Conservation (phyloP, 352 stramenopile species). For the Phytophthora pseudosyringae region DNA sequence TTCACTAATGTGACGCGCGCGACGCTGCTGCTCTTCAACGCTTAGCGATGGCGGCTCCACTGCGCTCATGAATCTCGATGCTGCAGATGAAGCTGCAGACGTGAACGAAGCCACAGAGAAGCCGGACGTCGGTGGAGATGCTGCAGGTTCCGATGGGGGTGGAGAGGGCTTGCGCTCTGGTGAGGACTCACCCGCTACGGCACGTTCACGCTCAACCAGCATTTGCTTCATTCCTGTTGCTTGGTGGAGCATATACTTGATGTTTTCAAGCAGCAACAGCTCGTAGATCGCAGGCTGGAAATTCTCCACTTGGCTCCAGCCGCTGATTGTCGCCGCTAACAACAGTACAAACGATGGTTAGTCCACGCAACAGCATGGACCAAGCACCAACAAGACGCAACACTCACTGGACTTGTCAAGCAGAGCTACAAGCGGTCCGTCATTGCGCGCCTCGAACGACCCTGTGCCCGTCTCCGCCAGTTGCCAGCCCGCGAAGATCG, state of each 20-base stretch:
- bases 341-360: slow-evolving; percentile 10
- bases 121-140: slow-evolving; percentile 19
- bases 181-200: slow-evolving; percentile 26
- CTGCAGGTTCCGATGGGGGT: slow-evolving; percentile 17
- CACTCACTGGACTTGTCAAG: slow-evolving; percentile 59
- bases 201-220: slow-evolving; percentile 49
- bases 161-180: slow-evolving; percentile 22
- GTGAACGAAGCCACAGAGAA: slow-evolving; percentile 47
- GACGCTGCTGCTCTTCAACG: slow-evolving; percentile 47
- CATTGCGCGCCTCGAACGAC: slow-evolving; percentile 23
- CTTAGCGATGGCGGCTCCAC: slow-evolving; percentile 42
- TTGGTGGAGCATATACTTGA: slow-evolving; percentile 73
- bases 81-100: slow-evolving; percentile 43
- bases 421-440: slow-evolving; percentile 43
- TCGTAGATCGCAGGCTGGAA: slow-evolving; percentile 73
- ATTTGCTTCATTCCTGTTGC: slow-evolving; percentile 69
- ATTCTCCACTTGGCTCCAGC: slow-evolving; percentile 55
- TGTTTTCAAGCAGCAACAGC: slow-evolving; percentile 64
- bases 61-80: slow-evolving; percentile 49
- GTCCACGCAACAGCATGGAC: neutral
- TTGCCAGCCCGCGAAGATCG: slow-evolving; percentile 67
- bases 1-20: slow-evolving; percentile 44
- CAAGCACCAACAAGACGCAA: neutral
- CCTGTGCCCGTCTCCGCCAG: slow-evolving; percentile 40
- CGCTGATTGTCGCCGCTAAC: slow-evolving; percentile 43